These are phyloP conservation scores for Austroboletus niveus DNA, from an alignment of 1,284 basidiomycete genomes.

Conservation along the genomic window DNA sequence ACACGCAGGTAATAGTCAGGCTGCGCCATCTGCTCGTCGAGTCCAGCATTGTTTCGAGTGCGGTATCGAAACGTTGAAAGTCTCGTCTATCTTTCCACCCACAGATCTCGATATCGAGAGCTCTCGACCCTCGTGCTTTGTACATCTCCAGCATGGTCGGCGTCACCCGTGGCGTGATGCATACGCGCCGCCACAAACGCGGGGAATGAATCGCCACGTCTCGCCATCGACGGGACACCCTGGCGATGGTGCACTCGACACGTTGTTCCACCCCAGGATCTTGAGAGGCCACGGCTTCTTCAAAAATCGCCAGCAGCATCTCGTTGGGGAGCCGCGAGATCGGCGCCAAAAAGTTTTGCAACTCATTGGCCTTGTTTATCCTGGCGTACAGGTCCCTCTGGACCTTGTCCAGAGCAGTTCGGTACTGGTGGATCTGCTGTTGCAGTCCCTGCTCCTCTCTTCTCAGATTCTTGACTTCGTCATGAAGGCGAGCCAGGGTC, in stretches of 20 bases:
- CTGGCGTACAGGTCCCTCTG: constrained; percentile 14
- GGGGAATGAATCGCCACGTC: constrained; percentile 27
- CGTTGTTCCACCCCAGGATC: constrained; percentile 18
- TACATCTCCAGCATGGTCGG: constrained; percentile 26
- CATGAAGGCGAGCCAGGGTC: constrained; percentile 17
- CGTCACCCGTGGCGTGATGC: constrained; percentile 21
- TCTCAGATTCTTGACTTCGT: constrained; percentile 20
- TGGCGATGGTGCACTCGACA: constrained; percentile 26
- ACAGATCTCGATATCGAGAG: constrained; percentile 27
- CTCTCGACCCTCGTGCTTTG: constrained; percentile 22
- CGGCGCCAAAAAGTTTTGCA: constrained; percentile 29
- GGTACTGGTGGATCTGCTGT: constrained; percentile 17
- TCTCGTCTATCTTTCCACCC: constrained; percentile 33
- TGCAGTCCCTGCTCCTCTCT: constrained; percentile 17
- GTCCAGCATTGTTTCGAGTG: constrained; percentile 26
- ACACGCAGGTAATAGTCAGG: constrained; percentile 22
- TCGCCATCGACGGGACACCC: constrained; percentile 32
- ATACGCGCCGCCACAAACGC: constrained; percentile 27
- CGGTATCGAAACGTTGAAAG: constrained; percentile 30
- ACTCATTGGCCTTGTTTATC: constrained; percentile 29
- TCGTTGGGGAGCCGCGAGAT: constrained; percentile 31
- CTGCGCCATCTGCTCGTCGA: constrained; percentile 29
- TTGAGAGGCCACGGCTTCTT: constrained; percentile 29
- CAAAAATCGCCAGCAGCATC: constrained; percentile 30
- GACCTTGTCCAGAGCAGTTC: constrained; percentile 17